Percentiles rank a stretch among this genome's conserved stretches.
phyloP scores from a whole-genome alignment of 306 rosid species.

The Aeschynomene evenia region DNA sequence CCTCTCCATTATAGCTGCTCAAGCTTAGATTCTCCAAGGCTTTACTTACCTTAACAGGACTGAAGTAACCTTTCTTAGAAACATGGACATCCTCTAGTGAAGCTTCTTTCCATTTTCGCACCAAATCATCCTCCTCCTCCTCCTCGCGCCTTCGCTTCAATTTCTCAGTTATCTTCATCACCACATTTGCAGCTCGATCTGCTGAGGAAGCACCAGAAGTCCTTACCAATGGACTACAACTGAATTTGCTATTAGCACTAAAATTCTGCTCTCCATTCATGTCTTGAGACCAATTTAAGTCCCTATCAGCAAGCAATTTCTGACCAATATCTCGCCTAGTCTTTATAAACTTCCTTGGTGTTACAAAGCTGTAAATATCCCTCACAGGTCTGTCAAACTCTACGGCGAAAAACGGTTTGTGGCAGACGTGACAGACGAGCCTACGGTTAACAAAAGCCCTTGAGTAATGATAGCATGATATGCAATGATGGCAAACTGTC shows the following conservation, averaged over 20 bases:
- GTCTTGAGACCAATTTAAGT: too few relatives aligned
- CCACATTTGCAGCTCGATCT: slow-evolving; percentile 83
- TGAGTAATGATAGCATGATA: slow-evolving; percentile 83
- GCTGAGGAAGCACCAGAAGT: slow-evolving; percentile 59
- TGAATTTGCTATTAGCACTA: too few relatives aligned
- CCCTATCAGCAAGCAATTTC: too few relatives aligned
- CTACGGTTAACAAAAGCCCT: slow-evolving; percentile 74
- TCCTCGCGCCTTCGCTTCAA: slow-evolving; percentile 86
- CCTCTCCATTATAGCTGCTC: slow-evolving; percentile 37
- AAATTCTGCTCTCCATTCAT: too few relatives aligned
- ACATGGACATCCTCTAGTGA: slow-evolving; percentile 44
- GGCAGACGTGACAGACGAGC: slow-evolving; percentile 88
- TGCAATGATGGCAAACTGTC: slow-evolving; percentile 84
- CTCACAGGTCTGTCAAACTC: slow-evolving; percentile 36
- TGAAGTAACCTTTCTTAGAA: slow-evolving; percentile 54
- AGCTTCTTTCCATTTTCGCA: slow-evolving; percentile 46
- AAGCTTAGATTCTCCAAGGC: slow-evolving; percentile 45
- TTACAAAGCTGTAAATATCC: background rate
- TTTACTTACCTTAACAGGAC: slow-evolving; percentile 68
- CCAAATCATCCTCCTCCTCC: too few relatives aligned
- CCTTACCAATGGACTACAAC: slow-evolving; percentile 47
- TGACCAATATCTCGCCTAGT: background rate
- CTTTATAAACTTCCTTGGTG: background rate
- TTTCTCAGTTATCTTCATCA: slow-evolving; percentile 78
- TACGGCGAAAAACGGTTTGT: slow-evolving; percentile 66